These are phyloP conservation scores for Kuraishia capsulata DNA, from an alignment of 805 yeast species.

Conservation along the genomic window DNA sequence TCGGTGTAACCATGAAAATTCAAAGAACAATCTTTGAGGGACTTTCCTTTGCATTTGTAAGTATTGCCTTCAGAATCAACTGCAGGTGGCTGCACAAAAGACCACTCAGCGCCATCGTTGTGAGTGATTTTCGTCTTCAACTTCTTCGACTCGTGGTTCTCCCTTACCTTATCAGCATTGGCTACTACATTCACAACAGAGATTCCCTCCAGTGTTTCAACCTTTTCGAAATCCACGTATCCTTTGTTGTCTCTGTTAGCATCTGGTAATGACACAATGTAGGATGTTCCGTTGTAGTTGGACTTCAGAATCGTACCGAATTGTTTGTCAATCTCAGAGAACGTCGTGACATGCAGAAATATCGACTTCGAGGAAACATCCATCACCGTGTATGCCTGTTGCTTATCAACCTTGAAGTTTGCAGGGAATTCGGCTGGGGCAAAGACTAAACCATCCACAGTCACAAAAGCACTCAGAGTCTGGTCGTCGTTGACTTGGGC, in stretches of 20 bases:
- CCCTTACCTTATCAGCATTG: constrained; percentile 31
- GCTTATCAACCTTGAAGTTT: constrained; percentile 44
- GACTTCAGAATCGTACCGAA: constrained; percentile 80
- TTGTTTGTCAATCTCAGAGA: constrained; percentile 38
- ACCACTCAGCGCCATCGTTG: constrained; percentile 91
- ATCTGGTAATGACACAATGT: constrained; percentile 53
- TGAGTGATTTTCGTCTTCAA: constrained; percentile 70
- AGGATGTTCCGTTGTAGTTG: constrained; percentile 85
- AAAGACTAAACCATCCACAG: constrained; percentile 69
- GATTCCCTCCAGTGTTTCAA: constrained; percentile 80
- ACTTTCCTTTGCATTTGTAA: constrained; percentile 36
- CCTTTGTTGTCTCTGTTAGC: constrained; percentile 73
- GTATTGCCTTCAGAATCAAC: constrained; percentile 51
- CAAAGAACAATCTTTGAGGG: constrained; percentile 60
- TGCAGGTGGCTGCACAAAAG: constrained; percentile 57
- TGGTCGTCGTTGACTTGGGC: constrained; percentile 46
- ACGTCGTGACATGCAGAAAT: constrained; percentile 76
- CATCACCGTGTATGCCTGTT: constrained; percentile 71
- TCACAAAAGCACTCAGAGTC: constrained; percentile 58
- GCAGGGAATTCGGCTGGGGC: constrained; percentile 78
- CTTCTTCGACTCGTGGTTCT: constrained; percentile 29
- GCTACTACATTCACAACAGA: constrained; percentile 62
- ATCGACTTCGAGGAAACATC: constrained; percentile 66
- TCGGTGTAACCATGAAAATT: constrained; percentile 90
- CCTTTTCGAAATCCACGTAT: constrained; percentile 81